Base-by-base conservation (phyloP, 31 red algal genomes). In the Bonnemaisonia californica region DNA sequence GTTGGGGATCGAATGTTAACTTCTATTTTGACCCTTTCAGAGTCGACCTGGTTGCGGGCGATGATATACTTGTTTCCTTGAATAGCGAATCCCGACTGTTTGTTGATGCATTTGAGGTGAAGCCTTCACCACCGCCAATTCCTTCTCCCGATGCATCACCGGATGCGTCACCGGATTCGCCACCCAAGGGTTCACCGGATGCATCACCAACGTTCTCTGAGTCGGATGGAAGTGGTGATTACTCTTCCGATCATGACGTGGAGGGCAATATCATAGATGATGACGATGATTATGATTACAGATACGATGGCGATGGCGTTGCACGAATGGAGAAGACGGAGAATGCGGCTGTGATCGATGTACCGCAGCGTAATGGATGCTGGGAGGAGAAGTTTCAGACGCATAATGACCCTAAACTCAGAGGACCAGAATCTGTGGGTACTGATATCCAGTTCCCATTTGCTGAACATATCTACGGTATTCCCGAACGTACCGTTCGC, bases 381-480 rank as follows among this genome's bases (percentile, higher is more conserved):
- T 85, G 82, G 57, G 71, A 75, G 24, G 94, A 90, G 41, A 38
- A 30, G 21, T 86, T 92, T 60, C 62, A 96, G 41, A 62, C 54
- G 4, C 85, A 89, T 61, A 76, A 69, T 28, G 94, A 92, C 56
- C 89, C 84, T 5, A 92, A 97, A 68, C 29, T 69, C 30, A 68
- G 94, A 16, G 89, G 94, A 12, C 83, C 87, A n/a, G 89, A 97
- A 69, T 84, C 94, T 23, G 62, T 97, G 27, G 81, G 79, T n/a
- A 61, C 82, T n/a, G 94, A 97, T 70, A 63, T 97, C 8, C 73
- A 59, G 2, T 97, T 97, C 78, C 90, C 94, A n/a, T 81, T 82
- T 70, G 86, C 86, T 0, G 29, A 76, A 36, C 83, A 88, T 54
- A 56, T 97, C 18, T 92, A 93, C 40, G 94, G 90, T 41, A 78